Evolutionary conservation across 2,329 filamentous ascomycete species (phyloP), one percentile per base, ranked within the genome.

Genomic region (Cadophora sp.): DNA sequence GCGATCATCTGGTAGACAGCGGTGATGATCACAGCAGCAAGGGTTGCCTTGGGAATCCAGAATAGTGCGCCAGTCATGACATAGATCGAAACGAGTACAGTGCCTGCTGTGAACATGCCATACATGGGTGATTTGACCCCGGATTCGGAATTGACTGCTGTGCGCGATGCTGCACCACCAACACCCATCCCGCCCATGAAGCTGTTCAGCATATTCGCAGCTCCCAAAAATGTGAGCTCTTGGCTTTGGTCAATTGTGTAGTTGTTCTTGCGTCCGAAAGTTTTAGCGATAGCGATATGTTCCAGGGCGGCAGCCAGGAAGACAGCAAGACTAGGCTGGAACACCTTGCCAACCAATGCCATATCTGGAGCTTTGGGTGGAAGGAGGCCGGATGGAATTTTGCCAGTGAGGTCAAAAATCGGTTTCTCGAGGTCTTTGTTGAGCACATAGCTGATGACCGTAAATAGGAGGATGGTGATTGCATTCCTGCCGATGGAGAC

Each of bases 121-220:
- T 85, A 87, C 0, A 89, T 78, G 0, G 89, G 88, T 4, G 85
- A 87, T 67, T 84, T 84, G 72, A 90, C 88, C 27, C 85, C 84
- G 55, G 86, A 89, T 41, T 88, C 83, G 0, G 86, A 89, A 79
- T 90, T 90, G 74, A 91, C 87, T 14, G 88, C 87, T 1, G 88
- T 90, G 7, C 88, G 82, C 0, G 87, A 90, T 84, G 90, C 90
- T 70, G 88, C 88, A 22, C 87, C 88, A 24, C 88, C 87, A 16
- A 88, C 81, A 3, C 86, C 81, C 85, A 90, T 89, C 13, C 84
- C 81, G 27, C 86, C 84, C 76, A 90, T 90, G 78, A 89, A 87
- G 58, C 83, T 84, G 78, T 90, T 90, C 77, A 88, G 81, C 67
- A 89, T 83, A 76, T 90, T 89, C 58, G 84, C 83, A 13, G 85